Evolutionary conservation across 352 stramenopile species (phyloP).

Genomic region (Phytophthora citricola): DNA sequence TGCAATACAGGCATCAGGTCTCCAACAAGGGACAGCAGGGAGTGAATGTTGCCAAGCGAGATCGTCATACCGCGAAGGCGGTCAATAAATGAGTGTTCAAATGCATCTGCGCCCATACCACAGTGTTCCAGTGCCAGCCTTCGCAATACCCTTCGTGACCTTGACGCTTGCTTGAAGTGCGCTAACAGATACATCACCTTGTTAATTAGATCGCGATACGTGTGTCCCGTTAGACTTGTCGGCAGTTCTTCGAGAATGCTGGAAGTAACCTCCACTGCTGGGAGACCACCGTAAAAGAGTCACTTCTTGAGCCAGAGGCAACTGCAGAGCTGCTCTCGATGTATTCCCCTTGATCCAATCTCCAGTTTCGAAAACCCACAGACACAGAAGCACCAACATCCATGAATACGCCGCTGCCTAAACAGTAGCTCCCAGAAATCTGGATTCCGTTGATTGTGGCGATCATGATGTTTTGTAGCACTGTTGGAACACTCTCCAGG

Average conservation of each 20-base stretch:
- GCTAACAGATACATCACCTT: constrained; percentile 73
- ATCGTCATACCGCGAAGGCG: constrained; percentile 46
- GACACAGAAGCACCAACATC: not conserved
- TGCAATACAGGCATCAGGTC: constrained; percentile 65
- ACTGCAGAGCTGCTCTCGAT: constrained; percentile 39
- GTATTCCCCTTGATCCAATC: constrained; percentile 51
- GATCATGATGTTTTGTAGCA: constrained; percentile 73
- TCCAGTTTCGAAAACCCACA: constrained; percentile 31
- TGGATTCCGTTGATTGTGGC: constrained; percentile 60
- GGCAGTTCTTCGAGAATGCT: constrained; percentile 66
- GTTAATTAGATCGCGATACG: constrained; percentile 65
- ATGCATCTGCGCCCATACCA: constrained; percentile 46
- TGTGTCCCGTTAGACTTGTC: constrained; percentile 68
- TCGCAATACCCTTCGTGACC: constrained; percentile 50
- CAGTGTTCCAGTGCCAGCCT: constrained; percentile 60
- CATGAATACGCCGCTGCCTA: constrained; percentile 34
- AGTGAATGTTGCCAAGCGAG: constrained; percentile 56
- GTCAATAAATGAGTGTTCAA: constrained; percentile 52
- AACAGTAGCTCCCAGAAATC: constrained; percentile 40
- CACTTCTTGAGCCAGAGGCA: constrained; percentile 16
- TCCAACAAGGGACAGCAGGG: constrained; percentile 51
- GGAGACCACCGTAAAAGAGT: constrained; percentile 28
- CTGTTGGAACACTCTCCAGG: constrained; percentile 63
- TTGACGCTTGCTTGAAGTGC: constrained; percentile 69
- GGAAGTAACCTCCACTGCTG: constrained; percentile 40